Conservation (phyloP, 148 eudicot species). For the Vaccinium darrowii region DNA sequence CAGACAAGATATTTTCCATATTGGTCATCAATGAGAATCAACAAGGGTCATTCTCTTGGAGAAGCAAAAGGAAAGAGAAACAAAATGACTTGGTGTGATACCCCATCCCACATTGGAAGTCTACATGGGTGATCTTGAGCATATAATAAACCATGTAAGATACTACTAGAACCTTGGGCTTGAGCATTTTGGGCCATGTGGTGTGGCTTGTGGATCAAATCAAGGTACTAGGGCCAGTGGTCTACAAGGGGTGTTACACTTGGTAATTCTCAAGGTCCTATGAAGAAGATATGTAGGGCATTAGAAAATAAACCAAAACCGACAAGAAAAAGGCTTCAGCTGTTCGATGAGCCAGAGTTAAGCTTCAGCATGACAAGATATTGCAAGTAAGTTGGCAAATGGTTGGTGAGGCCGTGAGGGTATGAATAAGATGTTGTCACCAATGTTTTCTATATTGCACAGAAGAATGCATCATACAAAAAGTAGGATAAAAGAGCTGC, state of each 20-base stretch:
- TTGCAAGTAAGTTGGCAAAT: not conserved
- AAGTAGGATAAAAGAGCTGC: not conserved
- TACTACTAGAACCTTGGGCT: too few relatives aligned
- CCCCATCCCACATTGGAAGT: too few relatives aligned
- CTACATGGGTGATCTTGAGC: too few relatives aligned
- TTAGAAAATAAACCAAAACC: not conserved
- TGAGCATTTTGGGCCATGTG: too few relatives aligned
- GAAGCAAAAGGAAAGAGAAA: not conserved
- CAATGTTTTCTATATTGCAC: not conserved
- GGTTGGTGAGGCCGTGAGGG: conserved; percentile 9
- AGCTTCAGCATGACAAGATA: not conserved
- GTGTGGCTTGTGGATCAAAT: too few relatives aligned
- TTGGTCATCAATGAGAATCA: not conserved
- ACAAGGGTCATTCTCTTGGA: not conserved
- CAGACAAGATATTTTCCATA: not conserved
- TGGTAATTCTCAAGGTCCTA: not conserved
- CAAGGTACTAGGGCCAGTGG: too few relatives aligned
- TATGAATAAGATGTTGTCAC: not conserved
- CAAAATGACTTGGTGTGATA: not conserved
- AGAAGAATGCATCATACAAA: not conserved
- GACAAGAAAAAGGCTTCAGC: not conserved
- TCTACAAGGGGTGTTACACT: too few relatives aligned
- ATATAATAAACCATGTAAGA: too few relatives aligned
- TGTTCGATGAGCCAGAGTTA: not conserved
- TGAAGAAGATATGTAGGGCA: not conserved